Evolutionary conservation across 2,329 filamentous ascomycete species (phyloP).

Genomic region (Pseudonectria buxi): DNA sequence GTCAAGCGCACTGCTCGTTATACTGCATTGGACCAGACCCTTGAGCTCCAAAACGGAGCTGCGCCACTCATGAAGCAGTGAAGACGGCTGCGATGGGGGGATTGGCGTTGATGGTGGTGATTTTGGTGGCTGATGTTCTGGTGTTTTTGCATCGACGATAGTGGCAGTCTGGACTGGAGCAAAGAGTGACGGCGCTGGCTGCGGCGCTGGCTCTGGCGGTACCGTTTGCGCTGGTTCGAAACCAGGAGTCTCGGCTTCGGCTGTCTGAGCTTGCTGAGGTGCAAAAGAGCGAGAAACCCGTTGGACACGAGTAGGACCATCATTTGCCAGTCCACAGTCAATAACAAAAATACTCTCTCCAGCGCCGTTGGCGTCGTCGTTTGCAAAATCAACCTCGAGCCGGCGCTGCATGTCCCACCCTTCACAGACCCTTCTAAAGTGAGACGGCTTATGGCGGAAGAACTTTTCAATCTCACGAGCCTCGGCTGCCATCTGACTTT

Average conservation of each 20-base stretch:
- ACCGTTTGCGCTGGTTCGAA: constrained; percentile 3
- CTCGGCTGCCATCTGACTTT: constrained; percentile 66
- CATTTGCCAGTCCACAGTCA: constrained; percentile 61
- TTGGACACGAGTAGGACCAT: constrained; percentile 35
- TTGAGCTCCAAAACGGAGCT: constrained; percentile 40
- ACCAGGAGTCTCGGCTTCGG: constrained; percentile 1
- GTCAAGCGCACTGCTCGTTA: constrained; percentile 69
- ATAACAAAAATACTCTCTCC: constrained; percentile 75
- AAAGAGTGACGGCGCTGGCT: constrained; percentile 24
- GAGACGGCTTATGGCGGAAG: constrained; percentile 62
- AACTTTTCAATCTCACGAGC: constrained; percentile 77
- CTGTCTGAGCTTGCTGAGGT: constrained; percentile 9
- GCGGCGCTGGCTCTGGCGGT: constrained; percentile 4
- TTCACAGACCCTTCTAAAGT: constrained; percentile 71
- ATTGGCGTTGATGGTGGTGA: constrained; percentile 18
- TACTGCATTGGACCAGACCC: constrained; percentile 49
- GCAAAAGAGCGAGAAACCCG: constrained; percentile 36
- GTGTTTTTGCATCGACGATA: constrained; percentile 4
- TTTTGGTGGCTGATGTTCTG: constrained; percentile 15
- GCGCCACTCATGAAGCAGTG: constrained; percentile 26
- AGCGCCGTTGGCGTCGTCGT: constrained; percentile 66
- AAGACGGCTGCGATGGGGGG: constrained; percentile 10
- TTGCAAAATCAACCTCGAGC: constrained; percentile 83
- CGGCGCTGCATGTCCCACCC: constrained; percentile 89
- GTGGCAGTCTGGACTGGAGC: constrained; percentile 10